Evolutionary conservation across 164 flowering plant species (phyloP).

Genomic region (Paratinospora sagittata): DNA sequence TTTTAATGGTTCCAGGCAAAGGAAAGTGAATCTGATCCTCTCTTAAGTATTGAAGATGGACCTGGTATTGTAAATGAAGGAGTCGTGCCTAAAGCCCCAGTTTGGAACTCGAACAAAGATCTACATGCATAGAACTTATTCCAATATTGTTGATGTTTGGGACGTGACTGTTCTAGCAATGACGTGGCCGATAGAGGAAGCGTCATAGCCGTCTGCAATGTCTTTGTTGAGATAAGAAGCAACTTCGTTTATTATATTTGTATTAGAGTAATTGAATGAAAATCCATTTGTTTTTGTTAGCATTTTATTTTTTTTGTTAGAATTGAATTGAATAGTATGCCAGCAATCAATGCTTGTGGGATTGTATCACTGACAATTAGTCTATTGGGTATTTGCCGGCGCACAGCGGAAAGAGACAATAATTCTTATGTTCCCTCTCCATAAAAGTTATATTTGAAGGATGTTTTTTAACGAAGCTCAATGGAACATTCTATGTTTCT

Average conservation of each 20-base stretch:
- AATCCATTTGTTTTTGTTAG: conserved; percentile 4
- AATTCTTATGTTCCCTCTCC: neutral
- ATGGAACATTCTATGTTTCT: neutral
- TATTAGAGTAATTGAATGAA: conserved; percentile 4
- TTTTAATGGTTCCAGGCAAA: conserved; percentile 38
- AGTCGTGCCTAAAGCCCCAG: conserved; percentile 41
- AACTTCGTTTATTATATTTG: conserved; percentile 5
- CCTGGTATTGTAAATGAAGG: conserved; percentile 36
- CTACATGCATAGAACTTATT: conserved; percentile 47
- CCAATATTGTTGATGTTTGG: neutral
- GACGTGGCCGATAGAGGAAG: conserved; percentile 23
- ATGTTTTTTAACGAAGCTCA: neutral
- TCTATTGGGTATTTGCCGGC: neutral
- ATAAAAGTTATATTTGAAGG: neutral
- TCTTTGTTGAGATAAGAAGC: conserved; percentile 9
- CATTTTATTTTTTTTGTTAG: conserved; percentile 1
- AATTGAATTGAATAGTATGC: conserved; percentile 4
- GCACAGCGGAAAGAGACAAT: conserved; percentile 6
- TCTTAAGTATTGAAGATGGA: conserved; percentile 60
- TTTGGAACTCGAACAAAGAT: conserved; percentile 73
- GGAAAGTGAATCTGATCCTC: conserved; percentile 73
- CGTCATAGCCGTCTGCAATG: conserved; percentile 5
- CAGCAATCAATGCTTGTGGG: conserved; percentile 2
- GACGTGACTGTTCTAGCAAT: conserved; percentile 18
- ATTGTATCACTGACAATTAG: neutral